phyloP scores from a whole-genome alignment of 306 rosid species.

The Notholithocarpus densiflorus region DNA sequence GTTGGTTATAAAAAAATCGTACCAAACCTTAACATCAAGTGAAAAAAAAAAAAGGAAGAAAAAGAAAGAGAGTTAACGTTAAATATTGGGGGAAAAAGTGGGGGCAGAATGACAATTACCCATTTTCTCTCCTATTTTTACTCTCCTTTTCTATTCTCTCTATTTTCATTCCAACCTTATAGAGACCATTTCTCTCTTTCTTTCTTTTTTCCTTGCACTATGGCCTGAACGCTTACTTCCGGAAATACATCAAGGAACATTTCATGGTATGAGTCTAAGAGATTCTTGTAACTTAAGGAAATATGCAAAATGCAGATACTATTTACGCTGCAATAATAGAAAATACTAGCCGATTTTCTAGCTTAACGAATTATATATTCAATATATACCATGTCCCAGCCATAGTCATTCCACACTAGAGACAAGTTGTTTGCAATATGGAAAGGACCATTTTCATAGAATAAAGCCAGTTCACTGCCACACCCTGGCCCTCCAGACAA shows the following conservation, averaged over 20 bases:
- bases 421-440: conserved; percentile 59
- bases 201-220: too few species aligned
- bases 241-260: background rate
- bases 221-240: background rate
- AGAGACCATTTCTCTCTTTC: too few species aligned
- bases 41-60: too few species aligned
- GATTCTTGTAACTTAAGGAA: background rate
- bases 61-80: too few species aligned
- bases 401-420: conserved; percentile 80
- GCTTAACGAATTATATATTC: background rate
- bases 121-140: too few species aligned
- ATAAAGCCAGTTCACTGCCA: conserved; percentile 87
- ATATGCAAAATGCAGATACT: background rate
- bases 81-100: too few species aligned
- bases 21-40: too few species aligned
- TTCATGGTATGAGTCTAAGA: background rate
- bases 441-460: conserved; percentile 93
- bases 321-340: background rate
- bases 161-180: too few species aligned
- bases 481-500: conserved; percentile 96
- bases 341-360: background rate
- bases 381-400: conserved; percentile 77
- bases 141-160: too few species aligned
- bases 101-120: too few species aligned
- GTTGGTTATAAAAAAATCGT: too few species aligned